Conservation (phyloP, 2,329 filamentous ascomycete species). For the Colletotrichum gloeosporioides region DNA sequence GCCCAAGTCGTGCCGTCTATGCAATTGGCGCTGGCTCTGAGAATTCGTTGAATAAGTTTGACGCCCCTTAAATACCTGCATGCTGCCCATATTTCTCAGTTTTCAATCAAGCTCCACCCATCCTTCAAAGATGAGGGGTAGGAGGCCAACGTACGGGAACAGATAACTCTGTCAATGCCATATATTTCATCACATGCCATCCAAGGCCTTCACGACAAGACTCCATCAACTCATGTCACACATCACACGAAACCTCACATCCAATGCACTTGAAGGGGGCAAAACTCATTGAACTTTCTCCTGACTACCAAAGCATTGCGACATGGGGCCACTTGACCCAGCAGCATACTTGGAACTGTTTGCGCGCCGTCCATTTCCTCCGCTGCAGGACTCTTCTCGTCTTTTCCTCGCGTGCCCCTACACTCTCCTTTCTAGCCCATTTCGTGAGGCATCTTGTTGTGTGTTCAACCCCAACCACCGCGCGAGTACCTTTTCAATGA, state of each 20-base stretch:
- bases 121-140: too few species aligned
- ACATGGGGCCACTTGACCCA: constrained; percentile 16
- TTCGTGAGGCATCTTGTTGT: not conserved
- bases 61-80: too few species aligned
- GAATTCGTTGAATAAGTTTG: too few species aligned
- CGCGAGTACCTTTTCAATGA: not conserved
- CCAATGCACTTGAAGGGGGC: constrained; percentile 6
- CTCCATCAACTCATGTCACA: not conserved
- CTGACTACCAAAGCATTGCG: constrained; percentile 6
- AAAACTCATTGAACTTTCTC: constrained; percentile 19
- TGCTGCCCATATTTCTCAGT: too few species aligned
- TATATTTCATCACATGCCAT: too few species aligned
- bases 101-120: too few species aligned
- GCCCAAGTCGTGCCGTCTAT: too few species aligned
- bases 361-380: constrained; percentile 5
- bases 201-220: too few species aligned
- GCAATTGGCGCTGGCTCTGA: too few species aligned
- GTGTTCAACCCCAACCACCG: not conserved
- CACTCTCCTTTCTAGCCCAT: constrained; percentile 17
- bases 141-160: too few species aligned
- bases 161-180: too few species aligned
- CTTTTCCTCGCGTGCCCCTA: constrained; percentile 13
- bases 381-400: not conserved
- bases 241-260: not conserved
- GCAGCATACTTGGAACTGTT: not conserved